phyloP scores from a whole-genome alignment of 192 early-diverging fungal genomes.

The Funneliformis geosporum region DNA sequence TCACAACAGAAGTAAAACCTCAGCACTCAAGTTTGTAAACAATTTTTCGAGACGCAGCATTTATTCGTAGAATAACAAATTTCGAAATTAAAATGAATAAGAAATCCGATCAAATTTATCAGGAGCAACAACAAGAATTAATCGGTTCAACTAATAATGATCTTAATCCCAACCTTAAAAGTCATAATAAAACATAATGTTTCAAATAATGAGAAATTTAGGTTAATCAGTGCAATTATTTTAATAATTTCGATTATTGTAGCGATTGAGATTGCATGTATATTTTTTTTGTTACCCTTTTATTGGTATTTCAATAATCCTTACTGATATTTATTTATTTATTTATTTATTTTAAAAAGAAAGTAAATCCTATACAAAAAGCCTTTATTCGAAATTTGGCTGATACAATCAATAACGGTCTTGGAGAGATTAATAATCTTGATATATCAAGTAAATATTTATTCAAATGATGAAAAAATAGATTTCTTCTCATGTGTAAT shows the following conservation, averaged over 20 bases:
- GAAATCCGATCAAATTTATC: neutral
- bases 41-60: neutral
- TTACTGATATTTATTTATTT: too few species aligned
- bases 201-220: too few species aligned
- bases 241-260: too few species aligned
- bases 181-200: neutral
- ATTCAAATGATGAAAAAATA: neutral
- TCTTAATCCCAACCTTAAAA: neutral
- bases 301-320: too few species aligned
- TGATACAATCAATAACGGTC: neutral
- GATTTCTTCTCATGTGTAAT: neutral
- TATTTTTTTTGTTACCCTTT: too few species aligned
- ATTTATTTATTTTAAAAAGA: too few species aligned
- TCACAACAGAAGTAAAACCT: too few species aligned
- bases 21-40: too few species aligned
- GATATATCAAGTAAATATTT: neutral
- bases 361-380: neutral
- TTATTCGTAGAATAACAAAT: neutral
- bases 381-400: neutral
- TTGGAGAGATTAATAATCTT: neutral
- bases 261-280: too few species aligned
- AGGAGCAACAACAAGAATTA: neutral
- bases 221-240: too few species aligned
- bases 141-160: neutral
- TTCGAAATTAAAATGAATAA: neutral